Evolutionary conservation across 2,329 filamentous ascomycete genomes (phyloP), one percentile per base, ranked within the genome.

Genomic region (Fusarium mexicanum): DNA sequence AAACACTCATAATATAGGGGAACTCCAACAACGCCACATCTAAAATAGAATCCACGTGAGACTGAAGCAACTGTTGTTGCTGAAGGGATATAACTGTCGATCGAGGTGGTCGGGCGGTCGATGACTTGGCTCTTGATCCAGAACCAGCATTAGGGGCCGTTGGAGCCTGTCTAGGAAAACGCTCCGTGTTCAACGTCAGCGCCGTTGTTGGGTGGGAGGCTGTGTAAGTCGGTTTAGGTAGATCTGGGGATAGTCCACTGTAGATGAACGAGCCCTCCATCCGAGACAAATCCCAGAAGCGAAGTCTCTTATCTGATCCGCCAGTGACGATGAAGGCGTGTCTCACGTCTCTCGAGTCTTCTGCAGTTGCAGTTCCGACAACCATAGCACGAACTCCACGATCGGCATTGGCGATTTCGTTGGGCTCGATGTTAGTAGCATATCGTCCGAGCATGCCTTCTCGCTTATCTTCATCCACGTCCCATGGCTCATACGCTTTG

Each of bases 1-100:
- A 97, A 57, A 98, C 87, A 40, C 95, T 93, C 94, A 98, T 98
- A 9, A 93, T 93, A 82, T 97, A 98, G 31, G 96, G 96, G 73
- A 90, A 87, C 85, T 98, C 94, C 76, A 99, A 83, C 79, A 98
- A 85, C n/a, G 93, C 93, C 75, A 98, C 91, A 83, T 98, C 96
- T 79, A 93, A 89, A 67, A 99, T 91, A 8, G 91, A 91, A 83
- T 99, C 96, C 78, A 98, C 83, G 83, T 99, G 96, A 67, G 92
- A 94, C 80, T 91, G 93, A 65, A 98, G 84, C 76, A 99, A 82
- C 82, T 94, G 91, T 81, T 97, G 94, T 81, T 98, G 95, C 83
- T 97, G 93, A 74, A 93, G 85, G 70, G 93, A 95, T 72, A 98
- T 96, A 35, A 98, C 92, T 18, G 94, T 96, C 70, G 92, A 93